phyloP scores from a whole-genome alignment of 345 rosid genomes.

The Fremontodendron californicum region DNA sequence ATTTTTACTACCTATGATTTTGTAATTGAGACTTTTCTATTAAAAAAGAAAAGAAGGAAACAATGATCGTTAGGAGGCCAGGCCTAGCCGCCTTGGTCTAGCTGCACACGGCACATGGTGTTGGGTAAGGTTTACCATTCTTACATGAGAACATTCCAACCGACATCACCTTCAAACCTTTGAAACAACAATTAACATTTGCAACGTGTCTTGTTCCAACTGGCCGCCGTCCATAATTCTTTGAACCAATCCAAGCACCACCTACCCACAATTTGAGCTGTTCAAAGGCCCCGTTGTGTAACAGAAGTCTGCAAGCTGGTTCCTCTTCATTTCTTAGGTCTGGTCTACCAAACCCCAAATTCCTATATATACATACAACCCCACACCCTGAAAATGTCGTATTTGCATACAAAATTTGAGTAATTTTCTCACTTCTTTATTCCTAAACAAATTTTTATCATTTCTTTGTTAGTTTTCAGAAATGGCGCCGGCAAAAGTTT shows the following conservation, averaged over 20 bases:
- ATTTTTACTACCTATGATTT: not conserved
- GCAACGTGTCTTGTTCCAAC: slow-evolving; percentile 9
- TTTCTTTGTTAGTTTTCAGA: not conserved
- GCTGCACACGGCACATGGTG: slow-evolving; percentile 9
- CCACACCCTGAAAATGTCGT: not conserved
- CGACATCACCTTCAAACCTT: not conserved
- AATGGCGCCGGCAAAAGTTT: slow-evolving; percentile 34
- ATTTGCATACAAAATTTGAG: not conserved
- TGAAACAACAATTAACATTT: not conserved
- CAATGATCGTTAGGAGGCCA: not conserved
- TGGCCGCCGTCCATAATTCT: not conserved
- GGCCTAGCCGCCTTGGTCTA: not conserved
- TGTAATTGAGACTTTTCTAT: not conserved
- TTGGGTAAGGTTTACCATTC: slow-evolving; percentile 3
- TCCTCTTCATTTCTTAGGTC: not conserved
- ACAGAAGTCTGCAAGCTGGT: not conserved
- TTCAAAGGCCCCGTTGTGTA: not conserved
- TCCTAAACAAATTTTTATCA: too few species aligned
- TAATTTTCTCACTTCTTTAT: not conserved
- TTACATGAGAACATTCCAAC: not conserved
- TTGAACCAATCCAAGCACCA: not conserved
- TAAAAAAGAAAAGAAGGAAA: not conserved
- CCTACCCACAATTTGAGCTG: not conserved
- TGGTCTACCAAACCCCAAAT: not conserved
- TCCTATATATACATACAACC: not conserved